Percentiles rank a stretch among this genome's conserved stretches.
Conservation (phyloP, 2,329 filamentous ascomycete genomes). For the Coniochaeta ligniaria region DNA sequence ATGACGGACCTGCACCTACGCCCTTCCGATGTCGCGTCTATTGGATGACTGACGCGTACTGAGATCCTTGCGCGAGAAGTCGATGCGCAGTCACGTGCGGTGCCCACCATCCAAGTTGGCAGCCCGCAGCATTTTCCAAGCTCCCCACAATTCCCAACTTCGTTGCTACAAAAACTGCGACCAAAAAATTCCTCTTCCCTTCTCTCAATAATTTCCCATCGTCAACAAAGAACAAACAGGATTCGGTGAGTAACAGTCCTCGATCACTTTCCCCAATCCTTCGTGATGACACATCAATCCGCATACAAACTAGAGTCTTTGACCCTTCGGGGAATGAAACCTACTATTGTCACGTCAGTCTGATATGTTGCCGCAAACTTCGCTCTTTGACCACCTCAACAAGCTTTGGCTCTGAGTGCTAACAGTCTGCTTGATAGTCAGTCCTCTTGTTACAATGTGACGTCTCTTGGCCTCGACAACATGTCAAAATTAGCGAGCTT, state of each 20-base stretch:
- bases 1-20: not conserved
- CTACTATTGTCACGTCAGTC: slow-evolving; percentile 87
- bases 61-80: not conserved
- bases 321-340: slow-evolving; percentile 74
- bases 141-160: slow-evolving; percentile 11
- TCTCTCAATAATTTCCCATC: slow-evolving; percentile 10
- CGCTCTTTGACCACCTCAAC: slow-evolving; percentile 4
- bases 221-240: slow-evolving; percentile 5
- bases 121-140: not conserved
- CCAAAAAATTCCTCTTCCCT: slow-evolving; percentile 13
- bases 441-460: not conserved
- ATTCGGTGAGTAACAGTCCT: slow-evolving; percentile 15
- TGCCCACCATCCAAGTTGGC: not conserved
- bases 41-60: not conserved
- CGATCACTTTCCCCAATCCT: slow-evolving; percentile 13
- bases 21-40: not conserved
- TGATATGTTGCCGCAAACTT: slow-evolving; percentile 42
- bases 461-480: not conserved
- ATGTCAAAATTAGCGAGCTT: not conserved
- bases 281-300: slow-evolving; percentile 76
- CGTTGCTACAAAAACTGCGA: slow-evolving; percentile 17
- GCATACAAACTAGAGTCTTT: slow-evolving; percentile 96
- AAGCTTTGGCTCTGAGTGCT: not conserved
- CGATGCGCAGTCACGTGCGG: not conserved
- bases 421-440: slow-evolving; percentile 1